Conservation (phyloP, 2,329 filamentous ascomycete species). For the Neofusicoccum sp. region DNA sequence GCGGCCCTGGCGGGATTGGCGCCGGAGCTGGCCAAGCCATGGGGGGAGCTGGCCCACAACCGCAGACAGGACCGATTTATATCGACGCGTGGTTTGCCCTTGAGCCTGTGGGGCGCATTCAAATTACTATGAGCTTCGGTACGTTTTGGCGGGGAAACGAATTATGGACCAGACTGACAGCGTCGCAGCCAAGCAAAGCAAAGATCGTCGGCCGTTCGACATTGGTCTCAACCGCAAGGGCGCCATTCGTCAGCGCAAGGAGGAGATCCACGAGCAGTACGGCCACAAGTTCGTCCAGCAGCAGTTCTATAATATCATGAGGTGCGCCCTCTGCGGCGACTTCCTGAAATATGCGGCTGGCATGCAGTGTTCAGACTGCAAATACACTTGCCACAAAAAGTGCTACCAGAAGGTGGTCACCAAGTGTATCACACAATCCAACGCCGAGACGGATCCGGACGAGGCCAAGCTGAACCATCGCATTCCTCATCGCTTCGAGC, state of each 20-base stretch:
- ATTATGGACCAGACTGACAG: background rate
- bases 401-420: conserved; percentile 97
- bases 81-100: conserved; percentile 97
- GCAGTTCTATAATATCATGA: conserved; percentile 99
- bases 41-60: conserved; percentile 40
- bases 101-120: conserved; percentile 90
- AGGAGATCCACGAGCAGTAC: conserved; percentile 97
- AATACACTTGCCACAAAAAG: conserved; percentile 98
- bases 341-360: conserved; percentile 98
- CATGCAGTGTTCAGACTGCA: conserved; percentile 99
- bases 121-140: conserved; percentile 86
- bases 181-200: conserved; percentile 73
- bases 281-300: conserved; percentile 98
- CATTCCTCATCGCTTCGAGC: conserved; percentile 94
- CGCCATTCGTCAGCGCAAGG: conserved; percentile 95
- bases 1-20: conserved; percentile 38
- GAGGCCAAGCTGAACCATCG: conserved; percentile 99
- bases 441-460: conserved; percentile 96
- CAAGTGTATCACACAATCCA: conserved; percentile 99
- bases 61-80: conserved; percentile 58
- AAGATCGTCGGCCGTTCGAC: conserved; percentile 80
- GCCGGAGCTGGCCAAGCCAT: conserved; percentile 37
- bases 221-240: conserved; percentile 92
- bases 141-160: conserved; percentile 28
- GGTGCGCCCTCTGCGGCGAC: conserved; percentile 94